phyloP scores from a whole-genome alignment of 805 yeast species.

The Metschnikowia gelsemii region DNA sequence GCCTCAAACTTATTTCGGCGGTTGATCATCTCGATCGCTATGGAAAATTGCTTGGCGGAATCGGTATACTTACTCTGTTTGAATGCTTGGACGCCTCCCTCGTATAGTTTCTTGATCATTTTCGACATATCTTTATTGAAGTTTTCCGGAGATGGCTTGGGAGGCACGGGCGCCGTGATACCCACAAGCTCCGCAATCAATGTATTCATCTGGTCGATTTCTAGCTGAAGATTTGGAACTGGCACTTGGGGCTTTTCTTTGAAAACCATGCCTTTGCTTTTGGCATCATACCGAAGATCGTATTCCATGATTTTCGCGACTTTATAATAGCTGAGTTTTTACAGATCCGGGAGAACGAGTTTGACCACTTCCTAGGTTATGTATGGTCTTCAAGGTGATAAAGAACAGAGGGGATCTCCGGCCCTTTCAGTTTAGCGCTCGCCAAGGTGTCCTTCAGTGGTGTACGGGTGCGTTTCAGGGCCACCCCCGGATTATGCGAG shows the following conservation, averaged over 20 bases:
- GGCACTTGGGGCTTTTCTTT: slow-evolving; percentile 9
- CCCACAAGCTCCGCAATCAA: slow-evolving; percentile 40
- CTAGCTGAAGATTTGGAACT: slow-evolving; percentile 36
- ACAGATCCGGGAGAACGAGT: too few relatives aligned
- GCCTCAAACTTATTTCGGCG: slow-evolving; percentile 73
- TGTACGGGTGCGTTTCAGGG: slow-evolving; percentile 12
- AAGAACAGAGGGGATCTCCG: too few relatives aligned
- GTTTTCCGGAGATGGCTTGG: slow-evolving; percentile 52
- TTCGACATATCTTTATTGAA: slow-evolving; percentile 55
- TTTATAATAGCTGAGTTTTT: too few relatives aligned
- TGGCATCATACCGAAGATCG: slow-evolving; percentile 22
- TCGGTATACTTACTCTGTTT: slow-evolving; percentile 55
- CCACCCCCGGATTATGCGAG: not conserved
- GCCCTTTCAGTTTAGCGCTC: not conserved
- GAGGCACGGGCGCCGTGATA: slow-evolving; percentile 50
- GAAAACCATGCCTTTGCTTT: slow-evolving; percentile 19
- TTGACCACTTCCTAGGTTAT: not conserved
- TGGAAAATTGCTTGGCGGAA: slow-evolving; percentile 59
- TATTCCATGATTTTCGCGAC: slow-evolving; percentile 13
- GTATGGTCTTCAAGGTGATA: not conserved
- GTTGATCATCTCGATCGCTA: slow-evolving; percentile 66
- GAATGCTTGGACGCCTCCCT: slow-evolving; percentile 59
- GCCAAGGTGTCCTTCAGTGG: slow-evolving; percentile 8
- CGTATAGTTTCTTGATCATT: slow-evolving; percentile 64
- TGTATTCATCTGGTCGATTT: slow-evolving; percentile 43